Percentiles rank a stretch among this genome's conserved stretches.
These are phyloP conservation scores for Triticum dicoccoides DNA, from an alignment of 176 grass and related monocot species.

Conservation along the genomic window DNA sequence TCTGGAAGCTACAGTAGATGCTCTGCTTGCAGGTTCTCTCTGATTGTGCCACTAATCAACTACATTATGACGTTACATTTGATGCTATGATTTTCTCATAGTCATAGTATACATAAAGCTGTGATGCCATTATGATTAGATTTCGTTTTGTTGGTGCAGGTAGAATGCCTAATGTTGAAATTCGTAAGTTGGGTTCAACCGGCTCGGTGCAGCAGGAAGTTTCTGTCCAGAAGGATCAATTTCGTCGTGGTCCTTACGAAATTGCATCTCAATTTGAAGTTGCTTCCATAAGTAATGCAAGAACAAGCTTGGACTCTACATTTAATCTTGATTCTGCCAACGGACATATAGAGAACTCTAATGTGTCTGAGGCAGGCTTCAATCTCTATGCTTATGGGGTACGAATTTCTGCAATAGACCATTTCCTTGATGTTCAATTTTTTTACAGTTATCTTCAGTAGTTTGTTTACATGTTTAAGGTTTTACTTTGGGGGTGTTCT, in stretches of 20 bases:
- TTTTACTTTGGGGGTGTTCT: background rate
- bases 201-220: slow-evolving; percentile 31
- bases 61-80: slow-evolving; percentile 17
- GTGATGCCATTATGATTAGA: background rate
- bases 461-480: background rate
- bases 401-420: slow-evolving; percentile 37
- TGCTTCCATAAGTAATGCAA: slow-evolving; percentile 30
- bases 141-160: slow-evolving; percentile 47
- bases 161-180: slow-evolving; percentile 66
- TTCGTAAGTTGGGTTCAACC: slow-evolving; percentile 54
- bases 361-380: slow-evolving; percentile 43
- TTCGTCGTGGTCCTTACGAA: slow-evolving; percentile 15
- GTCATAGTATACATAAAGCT: slow-evolving; percentile 11
- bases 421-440: slow-evolving; percentile 15
- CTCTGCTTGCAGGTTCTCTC: slow-evolving; percentile 75
- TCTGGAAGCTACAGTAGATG: slow-evolving; percentile 83
- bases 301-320: slow-evolving; percentile 42
- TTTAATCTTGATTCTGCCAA: slow-evolving; percentile 54
- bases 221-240: slow-evolving; percentile 38
- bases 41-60: slow-evolving; percentile 18
- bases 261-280: background rate
- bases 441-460: background rate
- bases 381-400: slow-evolving; percentile 85
- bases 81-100: background rate
- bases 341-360: slow-evolving; percentile 43